A percentile compares a stretch with the other conserved stretches of the same genome.
These are phyloP conservation scores for Melampsora americana DNA, from an alignment of 1,284 basidiomycete genomes.

Conservation along the genomic window DNA sequence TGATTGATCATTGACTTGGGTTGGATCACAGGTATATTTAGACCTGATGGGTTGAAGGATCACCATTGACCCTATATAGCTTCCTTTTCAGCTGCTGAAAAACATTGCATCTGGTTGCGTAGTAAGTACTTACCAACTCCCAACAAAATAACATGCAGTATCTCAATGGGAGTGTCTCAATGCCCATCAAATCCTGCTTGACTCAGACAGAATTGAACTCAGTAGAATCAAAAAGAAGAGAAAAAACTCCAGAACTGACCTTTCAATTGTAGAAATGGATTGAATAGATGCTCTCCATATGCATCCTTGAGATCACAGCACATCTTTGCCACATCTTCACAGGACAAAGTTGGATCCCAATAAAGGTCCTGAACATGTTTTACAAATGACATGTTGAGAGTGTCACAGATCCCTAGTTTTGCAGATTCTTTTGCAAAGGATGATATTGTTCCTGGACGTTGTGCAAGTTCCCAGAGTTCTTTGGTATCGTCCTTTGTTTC, in stretches of 20 bases:
- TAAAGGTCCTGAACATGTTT: neutral
- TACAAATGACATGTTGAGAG: neutral
- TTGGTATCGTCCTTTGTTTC: neutral
- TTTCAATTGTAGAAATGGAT: too few relatives aligned
- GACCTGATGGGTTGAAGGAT: neutral
- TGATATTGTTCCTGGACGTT: neutral
- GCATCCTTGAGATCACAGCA: neutral
- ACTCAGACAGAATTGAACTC: neutral
- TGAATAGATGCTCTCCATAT: neutral
- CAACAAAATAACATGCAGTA: neutral
- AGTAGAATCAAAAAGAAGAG: neutral
- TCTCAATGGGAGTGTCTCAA: neutral
- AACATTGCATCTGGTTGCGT: neutral
- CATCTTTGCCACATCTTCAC: neutral
- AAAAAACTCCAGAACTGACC: neutral
- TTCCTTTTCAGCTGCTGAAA: neutral
- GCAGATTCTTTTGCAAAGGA: neutral
- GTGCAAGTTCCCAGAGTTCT: neutral
- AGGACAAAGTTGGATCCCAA: neutral
- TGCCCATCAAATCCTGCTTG: constrained; percentile 12
- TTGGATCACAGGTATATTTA: neutral
- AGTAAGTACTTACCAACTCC: constrained; percentile 2
- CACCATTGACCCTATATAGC: neutral
- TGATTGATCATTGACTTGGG: neutral
- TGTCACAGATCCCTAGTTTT: neutral